These are phyloP conservation scores for Polyporus tsugae DNA, from an alignment of 1,284 basidiomycete genomes.

Conservation along the genomic window DNA sequence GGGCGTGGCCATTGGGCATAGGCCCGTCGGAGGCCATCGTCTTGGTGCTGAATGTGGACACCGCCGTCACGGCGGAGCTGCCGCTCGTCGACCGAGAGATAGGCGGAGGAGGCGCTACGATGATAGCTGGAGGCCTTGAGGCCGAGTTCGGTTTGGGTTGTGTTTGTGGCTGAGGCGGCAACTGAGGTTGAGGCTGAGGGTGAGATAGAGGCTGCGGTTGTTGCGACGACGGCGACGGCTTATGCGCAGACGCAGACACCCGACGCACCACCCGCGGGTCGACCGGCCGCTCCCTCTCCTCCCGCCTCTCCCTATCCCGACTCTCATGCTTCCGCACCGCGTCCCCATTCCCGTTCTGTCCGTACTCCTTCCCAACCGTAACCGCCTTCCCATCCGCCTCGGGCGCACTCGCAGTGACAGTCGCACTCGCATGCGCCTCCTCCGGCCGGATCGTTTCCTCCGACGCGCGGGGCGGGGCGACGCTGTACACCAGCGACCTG, in stretches of 20 bases:
- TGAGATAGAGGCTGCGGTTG: neutral
- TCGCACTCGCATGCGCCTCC: constrained; percentile 43
- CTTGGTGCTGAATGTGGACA: constrained; percentile 11
- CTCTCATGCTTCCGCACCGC: constrained; percentile 7
- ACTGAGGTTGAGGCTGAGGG: neutral
- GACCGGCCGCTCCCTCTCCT: constrained; percentile 36
- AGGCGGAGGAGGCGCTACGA: constrained; percentile 15
- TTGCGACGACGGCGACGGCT: constrained; percentile 31
- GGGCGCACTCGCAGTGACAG: constrained; percentile 42
- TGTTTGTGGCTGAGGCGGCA: neutral
- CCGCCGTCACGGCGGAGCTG: constrained; percentile 19
- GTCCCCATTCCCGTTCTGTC: constrained; percentile 13
- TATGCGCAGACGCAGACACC: constrained; percentile 49
- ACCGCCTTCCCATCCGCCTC: constrained; percentile 33
- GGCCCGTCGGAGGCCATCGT: constrained; percentile 17
- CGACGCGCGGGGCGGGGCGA: constrained; percentile 37
- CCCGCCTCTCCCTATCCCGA: constrained; percentile 22
- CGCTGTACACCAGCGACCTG: constrained; percentile 19
- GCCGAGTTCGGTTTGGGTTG: neutral
- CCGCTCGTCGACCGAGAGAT: constrained; percentile 28
- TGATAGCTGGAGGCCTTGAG: neutral
- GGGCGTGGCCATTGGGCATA: constrained; percentile 16
- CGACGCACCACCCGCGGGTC: constrained; percentile 63
- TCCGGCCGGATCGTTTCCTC: constrained; percentile 70
- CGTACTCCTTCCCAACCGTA: constrained; percentile 18